These are phyloP conservation scores for Echria macrotheca DNA, from an alignment of 495 filamentous ascomycete species.

Conservation along the genomic window DNA sequence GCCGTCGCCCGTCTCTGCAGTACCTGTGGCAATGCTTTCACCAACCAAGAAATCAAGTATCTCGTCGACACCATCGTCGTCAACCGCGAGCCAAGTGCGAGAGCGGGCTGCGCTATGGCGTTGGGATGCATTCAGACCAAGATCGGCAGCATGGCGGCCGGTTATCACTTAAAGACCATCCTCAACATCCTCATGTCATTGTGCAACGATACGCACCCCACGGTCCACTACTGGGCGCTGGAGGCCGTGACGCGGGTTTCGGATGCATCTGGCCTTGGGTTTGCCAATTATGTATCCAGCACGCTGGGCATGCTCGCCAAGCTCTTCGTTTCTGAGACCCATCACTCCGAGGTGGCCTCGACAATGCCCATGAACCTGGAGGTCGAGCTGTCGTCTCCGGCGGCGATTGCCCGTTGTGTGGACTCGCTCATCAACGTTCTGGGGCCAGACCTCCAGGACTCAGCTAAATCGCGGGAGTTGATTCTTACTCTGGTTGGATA, in stretches of 20 bases:
- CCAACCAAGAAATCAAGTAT: slow-evolving; percentile 80
- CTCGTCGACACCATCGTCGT: slow-evolving; percentile 90
- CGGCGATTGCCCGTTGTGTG: slow-evolving; percentile 80
- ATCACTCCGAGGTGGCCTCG: slow-evolving; percentile 76
- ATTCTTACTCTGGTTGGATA: slow-evolving; percentile 81
- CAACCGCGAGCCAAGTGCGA: slow-evolving; percentile 86
- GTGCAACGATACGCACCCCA: slow-evolving; percentile 91
- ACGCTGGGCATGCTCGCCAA: slow-evolving; percentile 90
- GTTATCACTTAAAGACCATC: slow-evolving; percentile 95
- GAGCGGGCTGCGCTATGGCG: slow-evolving; percentile 90
- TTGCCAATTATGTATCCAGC: slow-evolving; percentile 81
- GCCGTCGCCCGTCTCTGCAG: slow-evolving; percentile 88
- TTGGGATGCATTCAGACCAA: slow-evolving; percentile 91
- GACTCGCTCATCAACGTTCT: slow-evolving; percentile 94
- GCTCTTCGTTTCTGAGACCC: slow-evolving; percentile 83
- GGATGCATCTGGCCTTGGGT: slow-evolving; percentile 88
- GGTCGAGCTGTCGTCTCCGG: slow-evolving; percentile 70
- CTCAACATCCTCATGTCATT: slow-evolving; percentile 92
- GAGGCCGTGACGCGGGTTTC: slow-evolving; percentile 83
- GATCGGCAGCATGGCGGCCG: slow-evolving; percentile 96
- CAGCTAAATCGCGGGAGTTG: slow-evolving; percentile 82
- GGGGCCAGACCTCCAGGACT: slow-evolving; percentile 90
- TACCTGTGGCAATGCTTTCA: slow-evolving; percentile 81
- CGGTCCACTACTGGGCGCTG: slow-evolving; percentile 92
- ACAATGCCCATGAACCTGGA: slow-evolving; percentile 83